Conservation (phyloP, 2,329 filamentous ascomycete species). For the Parastagonospora nodorum region DNA sequence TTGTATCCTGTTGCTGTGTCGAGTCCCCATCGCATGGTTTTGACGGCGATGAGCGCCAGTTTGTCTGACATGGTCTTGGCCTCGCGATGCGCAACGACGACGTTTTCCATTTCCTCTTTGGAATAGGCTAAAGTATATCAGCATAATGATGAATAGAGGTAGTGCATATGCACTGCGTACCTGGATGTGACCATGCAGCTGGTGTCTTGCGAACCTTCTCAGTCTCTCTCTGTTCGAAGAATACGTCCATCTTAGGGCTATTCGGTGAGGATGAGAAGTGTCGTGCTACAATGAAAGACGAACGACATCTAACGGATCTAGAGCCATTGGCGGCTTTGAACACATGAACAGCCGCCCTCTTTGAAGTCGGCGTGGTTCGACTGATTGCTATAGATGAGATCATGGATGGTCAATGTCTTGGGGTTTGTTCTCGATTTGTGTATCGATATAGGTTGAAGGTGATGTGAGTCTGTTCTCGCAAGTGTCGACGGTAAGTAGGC, state of each 20-base stretch:
- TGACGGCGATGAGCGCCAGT: conserved; percentile 76
- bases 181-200: conserved; percentile 56
- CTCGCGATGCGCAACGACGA: conserved; percentile 77
- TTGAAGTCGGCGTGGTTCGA: conserved; percentile 37
- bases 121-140: conserved; percentile 62
- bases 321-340: conserved; percentile 43
- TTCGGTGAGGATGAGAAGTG: conserved; percentile 50
- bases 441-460: neutral
- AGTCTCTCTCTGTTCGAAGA: conserved; percentile 53
- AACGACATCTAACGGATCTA: conserved; percentile 28
- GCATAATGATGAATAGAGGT: neutral
- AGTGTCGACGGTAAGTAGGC: conserved; percentile 19
- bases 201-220: conserved; percentile 52
- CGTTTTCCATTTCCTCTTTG: conserved; percentile 74
- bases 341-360: conserved; percentile 44
- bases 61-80: conserved; percentile 76
- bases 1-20: conserved; percentile 81
- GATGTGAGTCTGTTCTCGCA: conserved; percentile 3
- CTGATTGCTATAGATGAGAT: conserved; percentile 31
- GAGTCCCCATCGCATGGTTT: conserved; percentile 76
- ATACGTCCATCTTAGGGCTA: conserved; percentile 47
- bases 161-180: conserved; percentile 24
- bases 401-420: conserved; percentile 25
- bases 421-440: conserved; percentile 2
- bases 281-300: conserved; percentile 43